phyloP scores from a whole-genome alignment of 768 basidiomycete genomes.

The Gyrodon lividus region DNA sequence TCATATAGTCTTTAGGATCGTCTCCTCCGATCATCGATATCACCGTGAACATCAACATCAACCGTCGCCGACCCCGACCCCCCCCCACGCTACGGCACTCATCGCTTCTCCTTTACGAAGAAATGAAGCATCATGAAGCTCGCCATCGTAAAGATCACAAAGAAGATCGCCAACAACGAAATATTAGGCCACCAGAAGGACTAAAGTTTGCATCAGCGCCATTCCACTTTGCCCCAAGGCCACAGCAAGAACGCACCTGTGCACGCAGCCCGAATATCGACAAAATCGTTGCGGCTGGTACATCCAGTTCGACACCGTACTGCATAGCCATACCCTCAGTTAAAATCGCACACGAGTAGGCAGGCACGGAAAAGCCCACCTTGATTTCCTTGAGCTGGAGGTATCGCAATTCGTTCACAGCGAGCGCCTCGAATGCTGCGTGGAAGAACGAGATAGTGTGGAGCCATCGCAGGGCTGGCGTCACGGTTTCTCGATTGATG shows the following conservation, averaged over 20 bases:
- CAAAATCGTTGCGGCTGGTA: constrained; percentile 93
- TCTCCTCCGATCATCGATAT: neutral
- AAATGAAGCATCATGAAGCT: constrained; percentile 83
- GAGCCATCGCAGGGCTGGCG: constrained; percentile 73
- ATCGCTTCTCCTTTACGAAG: constrained; percentile 78
- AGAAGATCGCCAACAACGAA: constrained; percentile 80
- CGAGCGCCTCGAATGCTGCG: constrained; percentile 94
- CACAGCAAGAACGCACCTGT: constrained; percentile 52
- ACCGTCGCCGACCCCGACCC: too few relatives aligned
- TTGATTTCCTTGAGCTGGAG: constrained; percentile 89
- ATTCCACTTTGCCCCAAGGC: neutral
- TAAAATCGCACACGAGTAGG: neutral
- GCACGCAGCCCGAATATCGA: constrained; percentile 92
- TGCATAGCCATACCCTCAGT: constrained; percentile 33
- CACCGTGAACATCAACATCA: neutral
- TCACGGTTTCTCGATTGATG: constrained; percentile 89
- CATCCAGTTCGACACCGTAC: constrained; percentile 96
- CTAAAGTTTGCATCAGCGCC: constrained; percentile 29
- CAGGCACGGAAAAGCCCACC: constrained; percentile 43
- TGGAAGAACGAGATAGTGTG: constrained; percentile 97
- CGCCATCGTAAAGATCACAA: constrained; percentile 69
- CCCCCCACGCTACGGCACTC: neutral
- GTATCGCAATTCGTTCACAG: constrained; percentile 97
- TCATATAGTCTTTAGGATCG: neutral
- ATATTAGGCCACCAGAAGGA: constrained; percentile 99